phyloP scores from a whole-genome alignment of 495 filamentous ascomycete genomes.

The Penicillium salamii region DNA sequence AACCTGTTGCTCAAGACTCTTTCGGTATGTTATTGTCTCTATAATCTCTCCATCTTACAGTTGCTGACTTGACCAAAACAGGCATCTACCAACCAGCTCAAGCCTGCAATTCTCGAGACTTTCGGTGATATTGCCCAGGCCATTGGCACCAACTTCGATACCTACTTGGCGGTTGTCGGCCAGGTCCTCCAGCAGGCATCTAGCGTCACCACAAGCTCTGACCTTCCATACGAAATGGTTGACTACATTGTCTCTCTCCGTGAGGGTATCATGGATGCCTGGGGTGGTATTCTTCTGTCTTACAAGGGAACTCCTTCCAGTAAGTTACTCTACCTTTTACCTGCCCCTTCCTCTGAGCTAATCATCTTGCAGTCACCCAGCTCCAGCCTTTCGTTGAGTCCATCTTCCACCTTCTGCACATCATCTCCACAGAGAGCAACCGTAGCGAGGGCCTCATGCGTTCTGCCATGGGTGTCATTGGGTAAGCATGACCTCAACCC shows the following conservation, averaged over 20 bases:
- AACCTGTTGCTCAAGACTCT: conserved; percentile 91
- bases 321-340: conserved; percentile 12
- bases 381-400: conserved; percentile 77
- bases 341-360: conserved; percentile 1
- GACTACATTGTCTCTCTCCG: conserved; percentile 93
- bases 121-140: conserved; percentile 98
- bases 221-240: conserved; percentile 82
- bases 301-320: conserved; percentile 68
- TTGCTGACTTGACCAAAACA: conserved; percentile 3
- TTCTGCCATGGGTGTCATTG: conserved; percentile 92
- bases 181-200: conserved; percentile 93
- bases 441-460: conserved; percentile 89
- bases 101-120: conserved; percentile 95
- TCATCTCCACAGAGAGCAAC: conserved; percentile 75
- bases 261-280: conserved; percentile 98
- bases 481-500: conserved; percentile 54
- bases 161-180: conserved; percentile 86
- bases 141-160: conserved; percentile 88
- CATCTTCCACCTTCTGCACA: conserved; percentile 85
- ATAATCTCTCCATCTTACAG: too few relatives aligned
- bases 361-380: conserved; percentile 51
- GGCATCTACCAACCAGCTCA: conserved; percentile 86
- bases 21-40: conserved; percentile 52
- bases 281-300: conserved; percentile 91
- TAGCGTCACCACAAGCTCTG: conserved; percentile 65